Conservation (phyloP, 2,329 filamentous ascomycete species). For the Colletotrichum viniferum region DNA sequence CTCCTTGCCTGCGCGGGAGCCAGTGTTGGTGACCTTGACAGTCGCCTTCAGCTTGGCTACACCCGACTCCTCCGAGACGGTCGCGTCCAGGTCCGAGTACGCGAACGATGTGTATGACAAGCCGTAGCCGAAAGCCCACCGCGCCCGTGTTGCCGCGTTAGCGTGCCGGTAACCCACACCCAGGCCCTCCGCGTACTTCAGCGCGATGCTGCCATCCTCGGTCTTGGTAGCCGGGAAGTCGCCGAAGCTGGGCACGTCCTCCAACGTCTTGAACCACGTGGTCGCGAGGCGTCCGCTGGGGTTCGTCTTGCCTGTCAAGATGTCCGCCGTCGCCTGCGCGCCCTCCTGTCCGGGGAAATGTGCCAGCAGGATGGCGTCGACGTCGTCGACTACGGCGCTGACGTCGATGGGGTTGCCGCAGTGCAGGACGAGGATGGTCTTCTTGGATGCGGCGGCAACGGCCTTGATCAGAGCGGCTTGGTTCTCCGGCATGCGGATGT, state of each 20-base stretch:
- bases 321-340: slow-evolving; percentile 14
- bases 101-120: slow-evolving; percentile 14
- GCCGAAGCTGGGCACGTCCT: slow-evolving; percentile 17
- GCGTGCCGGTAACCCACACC: slow-evolving; percentile 13
- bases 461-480: slow-evolving; percentile 16
- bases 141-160: background rate
- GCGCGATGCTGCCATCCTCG: background rate
- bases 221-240: slow-evolving; percentile 13
- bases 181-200: background rate
- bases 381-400: slow-evolving; percentile 13
- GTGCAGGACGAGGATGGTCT: slow-evolving; percentile 8
- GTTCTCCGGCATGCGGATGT: slow-evolving; percentile 15
- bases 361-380: slow-evolving; percentile 13
- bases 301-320: slow-evolving; percentile 10
- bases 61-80: slow-evolving; percentile 20
- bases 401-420: slow-evolving; percentile 16
- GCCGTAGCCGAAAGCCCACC: slow-evolving; percentile 12
- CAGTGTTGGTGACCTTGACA: slow-evolving; percentile 51
- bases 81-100: background rate
- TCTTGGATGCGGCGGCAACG: slow-evolving; percentile 7
- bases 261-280: slow-evolving; percentile 17
- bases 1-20: slow-evolving; percentile 27
- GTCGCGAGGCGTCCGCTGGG: slow-evolving; percentile 19
- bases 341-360: slow-evolving; percentile 21
- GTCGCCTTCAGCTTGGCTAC: slow-evolving; percentile 24